Evolutionary conservation across 352 stramenopile genomes (phyloP), one percentile per base, ranked within the genome.

Genomic region (Globisporangium spinosum): DNA sequence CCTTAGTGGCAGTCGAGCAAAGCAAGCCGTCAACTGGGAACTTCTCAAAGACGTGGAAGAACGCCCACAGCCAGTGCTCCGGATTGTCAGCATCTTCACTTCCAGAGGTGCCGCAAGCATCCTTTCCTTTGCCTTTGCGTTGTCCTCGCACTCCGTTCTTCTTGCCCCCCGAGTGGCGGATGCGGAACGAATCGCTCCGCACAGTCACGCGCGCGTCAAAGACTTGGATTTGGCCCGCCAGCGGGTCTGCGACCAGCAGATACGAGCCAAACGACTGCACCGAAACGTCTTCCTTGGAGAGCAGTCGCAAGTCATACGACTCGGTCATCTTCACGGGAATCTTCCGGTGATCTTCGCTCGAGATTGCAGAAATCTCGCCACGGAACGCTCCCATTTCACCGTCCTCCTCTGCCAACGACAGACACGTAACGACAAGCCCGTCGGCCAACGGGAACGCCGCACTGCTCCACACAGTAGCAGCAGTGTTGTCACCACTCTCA

Each of bases 1-100:
- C 7, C n/a, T 35, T 68, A 27, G 74, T 29, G 7, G 49, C 29
- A 10, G 35, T 40, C 5, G 12, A 20, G n/a, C 13, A 45, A 34
- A 70, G 56, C 49, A 70, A 55, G 4, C 65, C 78, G 12, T 74
- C 65, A 3, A 82, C 74, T 1, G 81, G 77, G 34, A 89, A 89
- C 34, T 89, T 89, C 58, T 89, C 80, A 63, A 77, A 87, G 6
- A 83, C 54, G 40, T 87, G 80, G 51, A 80, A 87, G 20, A 70
- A 82, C 59, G 27, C 68, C 64, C 71, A 66, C 65, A 72, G 77
- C 32, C 70, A 72, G 51, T 77, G 68, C 65, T 38, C 70, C 23
- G 53, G 45, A 10, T 75, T 65, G 15, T 65, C 69, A 10, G 65
- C 27, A 2, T 65, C 57, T 3, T 65, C 27, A 27, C 5, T 5